phyloP scores from a whole-genome alignment of 768 basidiomycete species.

The Tremella fuciformis region DNA sequence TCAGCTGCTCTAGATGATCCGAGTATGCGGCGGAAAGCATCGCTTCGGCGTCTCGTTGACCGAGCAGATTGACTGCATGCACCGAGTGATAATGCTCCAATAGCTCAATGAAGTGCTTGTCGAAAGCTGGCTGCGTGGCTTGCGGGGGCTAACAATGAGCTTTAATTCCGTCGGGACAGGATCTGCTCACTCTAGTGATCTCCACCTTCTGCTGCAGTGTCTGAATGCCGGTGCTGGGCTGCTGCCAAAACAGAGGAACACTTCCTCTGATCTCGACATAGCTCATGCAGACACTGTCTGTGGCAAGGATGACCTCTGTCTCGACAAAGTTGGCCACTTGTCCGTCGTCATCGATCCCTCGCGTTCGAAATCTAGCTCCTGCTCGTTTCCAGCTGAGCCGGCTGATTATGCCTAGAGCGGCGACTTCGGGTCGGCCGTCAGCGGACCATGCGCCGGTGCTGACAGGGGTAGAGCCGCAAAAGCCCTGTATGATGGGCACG shows the following conservation, averaged over 20 bases:
- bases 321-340: constrained; percentile 96
- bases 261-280: constrained; percentile 93
- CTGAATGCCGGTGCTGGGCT: constrained; percentile 74
- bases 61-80: constrained; percentile 88
- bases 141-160: constrained; percentile 61
- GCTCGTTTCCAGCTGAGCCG: constrained; percentile 91
- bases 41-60: constrained; percentile 87
- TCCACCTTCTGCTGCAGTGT: constrained; percentile 93
- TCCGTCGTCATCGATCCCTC: constrained; percentile 84
- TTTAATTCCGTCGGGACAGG: background rate
- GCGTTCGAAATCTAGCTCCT: constrained; percentile 93
- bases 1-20: constrained; percentile 61
- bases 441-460: constrained; percentile 56
- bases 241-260: constrained; percentile 98
- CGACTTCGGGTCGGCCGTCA: constrained; percentile 68
- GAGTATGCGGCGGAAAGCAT: constrained; percentile 77
- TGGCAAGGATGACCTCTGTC: constrained; percentile 88
- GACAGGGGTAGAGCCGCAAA: constrained; percentile 77
- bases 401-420: constrained; percentile 76
- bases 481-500: constrained; percentile 92
- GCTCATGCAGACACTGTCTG: constrained; percentile 81
- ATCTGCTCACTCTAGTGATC: constrained; percentile 56
- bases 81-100: constrained; percentile 78
- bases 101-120: constrained; percentile 83
- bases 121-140: constrained; percentile 94